Conservation (phyloP, 257 asterid genomes). For the Fraxinus anomala region DNA sequence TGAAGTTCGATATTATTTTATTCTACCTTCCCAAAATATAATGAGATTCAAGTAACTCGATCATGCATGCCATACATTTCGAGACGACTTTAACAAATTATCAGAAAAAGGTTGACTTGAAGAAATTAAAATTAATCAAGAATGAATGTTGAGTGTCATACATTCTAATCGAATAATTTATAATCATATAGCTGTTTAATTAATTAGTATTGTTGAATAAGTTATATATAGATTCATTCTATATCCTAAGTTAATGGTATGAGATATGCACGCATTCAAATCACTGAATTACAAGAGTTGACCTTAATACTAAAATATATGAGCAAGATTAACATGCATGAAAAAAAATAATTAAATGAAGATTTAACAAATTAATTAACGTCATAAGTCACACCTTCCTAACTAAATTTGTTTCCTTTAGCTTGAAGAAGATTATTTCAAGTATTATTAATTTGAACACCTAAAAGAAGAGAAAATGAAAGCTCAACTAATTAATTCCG, state of each 20-base stretch:
- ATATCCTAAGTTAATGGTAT: constrained; percentile 36
- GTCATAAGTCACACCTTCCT: background rate
- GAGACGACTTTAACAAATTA: background rate
- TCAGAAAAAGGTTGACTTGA: constrained; percentile 30
- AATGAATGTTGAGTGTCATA: constrained; percentile 38
- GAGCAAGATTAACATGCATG: constrained; percentile 3
- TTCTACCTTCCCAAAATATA: constrained; percentile 38
- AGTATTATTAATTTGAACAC: background rate
- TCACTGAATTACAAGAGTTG: constrained; percentile 36
- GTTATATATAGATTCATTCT: constrained; percentile 18
- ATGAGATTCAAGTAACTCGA: constrained; percentile 18
- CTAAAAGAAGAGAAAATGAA: background rate
- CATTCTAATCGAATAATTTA: constrained; percentile 27
- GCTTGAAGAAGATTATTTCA: background rate
- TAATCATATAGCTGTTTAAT: constrained; percentile 29
- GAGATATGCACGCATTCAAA: constrained; percentile 32
- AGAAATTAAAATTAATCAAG: constrained; percentile 14
- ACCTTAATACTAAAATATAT: constrained; percentile 22
- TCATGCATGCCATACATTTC: constrained; percentile 22
- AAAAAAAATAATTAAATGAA: background rate
- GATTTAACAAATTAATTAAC: background rate
- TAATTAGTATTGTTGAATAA: constrained; percentile 11
- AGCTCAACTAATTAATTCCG: constrained; percentile 3
- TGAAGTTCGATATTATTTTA: constrained; percentile 19
- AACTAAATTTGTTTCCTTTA: background rate